Conservation (phyloP, 495 filamentous ascomycete species). For the Xylaria grammica region DNA sequence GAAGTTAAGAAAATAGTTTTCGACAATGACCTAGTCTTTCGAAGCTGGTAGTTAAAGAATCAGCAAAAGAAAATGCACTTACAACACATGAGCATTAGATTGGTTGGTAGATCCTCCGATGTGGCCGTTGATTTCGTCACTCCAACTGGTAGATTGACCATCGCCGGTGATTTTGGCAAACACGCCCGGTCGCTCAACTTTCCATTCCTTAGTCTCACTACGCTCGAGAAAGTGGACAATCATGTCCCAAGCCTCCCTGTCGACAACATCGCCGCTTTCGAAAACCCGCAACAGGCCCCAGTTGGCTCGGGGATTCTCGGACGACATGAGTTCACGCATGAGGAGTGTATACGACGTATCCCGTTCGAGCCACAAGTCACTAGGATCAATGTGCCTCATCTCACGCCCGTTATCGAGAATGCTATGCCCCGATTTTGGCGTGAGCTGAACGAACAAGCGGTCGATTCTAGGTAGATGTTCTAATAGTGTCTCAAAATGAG, state of each 20-base stretch:
- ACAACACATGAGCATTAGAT: background rate
- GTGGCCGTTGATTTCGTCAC: constrained; percentile 29
- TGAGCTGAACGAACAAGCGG: constrained; percentile 50
- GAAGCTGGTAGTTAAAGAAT: too few relatives aligned
- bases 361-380: constrained; percentile 54
- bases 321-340: constrained; percentile 40
- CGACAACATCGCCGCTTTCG: constrained; percentile 49
- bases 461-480: constrained; percentile 44
- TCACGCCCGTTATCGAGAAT: constrained; percentile 42
- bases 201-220: constrained; percentile 40
- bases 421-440: constrained; percentile 41
- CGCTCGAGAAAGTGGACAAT: constrained; percentile 44
- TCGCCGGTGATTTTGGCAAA: constrained; percentile 37
- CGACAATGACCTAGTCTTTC: too few relatives aligned
- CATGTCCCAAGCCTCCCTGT: constrained; percentile 51
- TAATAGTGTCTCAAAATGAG: constrained; percentile 44
- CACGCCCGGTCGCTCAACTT: constrained; percentile 44
- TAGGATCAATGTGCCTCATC: constrained; percentile 43
- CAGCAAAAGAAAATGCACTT: background rate
- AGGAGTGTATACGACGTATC: constrained; percentile 48
- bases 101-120: background rate
- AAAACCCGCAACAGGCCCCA: constrained; percentile 47
- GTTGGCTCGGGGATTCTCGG: constrained; percentile 27
- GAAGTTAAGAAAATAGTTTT: too few relatives aligned
- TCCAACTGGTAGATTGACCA: constrained; percentile 1